Evolutionary conservation across 2,329 filamentous ascomycete genomes (phyloP).

Genomic region (Escovopsis sp.): DNA sequence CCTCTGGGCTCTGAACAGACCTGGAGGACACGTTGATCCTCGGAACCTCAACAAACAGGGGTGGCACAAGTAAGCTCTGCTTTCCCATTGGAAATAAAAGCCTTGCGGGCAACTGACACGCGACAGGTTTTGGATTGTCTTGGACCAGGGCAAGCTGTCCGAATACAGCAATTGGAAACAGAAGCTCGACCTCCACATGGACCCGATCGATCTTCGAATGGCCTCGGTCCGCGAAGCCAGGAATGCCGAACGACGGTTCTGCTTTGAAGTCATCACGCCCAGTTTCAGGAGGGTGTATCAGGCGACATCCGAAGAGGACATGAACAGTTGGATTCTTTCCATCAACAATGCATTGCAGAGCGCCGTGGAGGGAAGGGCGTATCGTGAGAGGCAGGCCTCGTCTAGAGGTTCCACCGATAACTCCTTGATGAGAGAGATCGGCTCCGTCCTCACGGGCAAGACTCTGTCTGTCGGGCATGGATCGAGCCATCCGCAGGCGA

Average conservation of each 20-base stretch:
- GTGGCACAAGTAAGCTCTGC: slow-evolving; percentile 78
- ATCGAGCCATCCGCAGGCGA: slow-evolving; percentile 34
- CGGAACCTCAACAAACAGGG: slow-evolving; percentile 92
- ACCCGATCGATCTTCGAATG: slow-evolving; percentile 92
- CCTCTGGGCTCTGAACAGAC: slow-evolving; percentile 84
- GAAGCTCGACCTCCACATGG: slow-evolving; percentile 89
- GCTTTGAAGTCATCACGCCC: slow-evolving; percentile 96
- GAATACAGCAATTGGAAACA: slow-evolving; percentile 99
- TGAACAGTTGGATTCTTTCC: slow-evolving; percentile 89
- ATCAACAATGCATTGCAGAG: slow-evolving; percentile 97
- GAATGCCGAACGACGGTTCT: slow-evolving; percentile 87
- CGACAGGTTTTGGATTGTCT: slow-evolving; percentile 89
- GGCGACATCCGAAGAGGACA: slow-evolving; percentile 93
- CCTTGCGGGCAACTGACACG: slow-evolving; percentile 7
- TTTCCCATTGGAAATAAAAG: too few species aligned
- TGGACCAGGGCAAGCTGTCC: slow-evolving; percentile 90
- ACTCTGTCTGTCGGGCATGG: slow-evolving; percentile 53
- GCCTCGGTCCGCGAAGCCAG: slow-evolving; percentile 92
- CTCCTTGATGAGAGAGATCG: slow-evolving; percentile 69
- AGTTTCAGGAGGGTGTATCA: slow-evolving; percentile 94
- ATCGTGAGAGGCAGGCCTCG: slow-evolving; percentile 34
- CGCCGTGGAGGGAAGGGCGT: slow-evolving; percentile 71
- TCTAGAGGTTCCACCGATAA: slow-evolving; percentile 28
- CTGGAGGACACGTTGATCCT: slow-evolving; percentile 87
- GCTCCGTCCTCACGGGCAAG: slow-evolving; percentile 85